Evolutionary conservation across 306 rosid species (phyloP), one percentile per base, ranked within the genome.

Genomic region (Urtica urens): DNA sequence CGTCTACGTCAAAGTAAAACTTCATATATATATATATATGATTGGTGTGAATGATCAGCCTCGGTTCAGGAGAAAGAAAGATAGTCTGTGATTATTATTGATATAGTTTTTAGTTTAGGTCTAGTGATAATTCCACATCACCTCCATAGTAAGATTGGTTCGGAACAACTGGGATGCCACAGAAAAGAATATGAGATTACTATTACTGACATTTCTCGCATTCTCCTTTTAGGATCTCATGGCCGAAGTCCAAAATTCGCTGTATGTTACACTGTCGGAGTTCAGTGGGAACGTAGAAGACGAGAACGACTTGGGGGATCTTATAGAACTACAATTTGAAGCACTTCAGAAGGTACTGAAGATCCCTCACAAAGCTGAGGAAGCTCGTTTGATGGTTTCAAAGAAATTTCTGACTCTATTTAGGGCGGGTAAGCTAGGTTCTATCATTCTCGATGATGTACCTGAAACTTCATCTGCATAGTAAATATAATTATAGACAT

Each of bases 391-490:
- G 60, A 83, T 78, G 94, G 93, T 83, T 38, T 83, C 96, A 12
- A 87, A 83, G 61, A 87, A 83, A 57, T 72, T 83, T 39, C 88
- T 87, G 30, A 74, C 88, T 22, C 67, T 87, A 38, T 87, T 83
- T 60, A 78, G 94, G 67, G 53, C 75, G 0, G 94, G 96, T 37
- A 87, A 83, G 59, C 77, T 87, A 42, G 88, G 96, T 51, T 81
- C 94, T 49, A 83, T 80, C 47, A 76, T 83, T 65, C 93, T 87
- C 14, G 96, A 87, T 63, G 93, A 87, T 48, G 96, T 83, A 41
- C 94, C 93, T 0, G 61, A 39, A 34, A 46, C 51, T 27, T n/a
- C 51, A 6, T 42, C 57, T 33, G 52, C 23, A 14, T 31, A 66
- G 12, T 67, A 38, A 35, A 35, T n/a, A n/a, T n/a, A n/a, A n/a